These are phyloP conservation scores for Grosmannia penicillata DNA, from an alignment of 2,329 filamentous ascomycete genomes.

Conservation along the genomic window DNA sequence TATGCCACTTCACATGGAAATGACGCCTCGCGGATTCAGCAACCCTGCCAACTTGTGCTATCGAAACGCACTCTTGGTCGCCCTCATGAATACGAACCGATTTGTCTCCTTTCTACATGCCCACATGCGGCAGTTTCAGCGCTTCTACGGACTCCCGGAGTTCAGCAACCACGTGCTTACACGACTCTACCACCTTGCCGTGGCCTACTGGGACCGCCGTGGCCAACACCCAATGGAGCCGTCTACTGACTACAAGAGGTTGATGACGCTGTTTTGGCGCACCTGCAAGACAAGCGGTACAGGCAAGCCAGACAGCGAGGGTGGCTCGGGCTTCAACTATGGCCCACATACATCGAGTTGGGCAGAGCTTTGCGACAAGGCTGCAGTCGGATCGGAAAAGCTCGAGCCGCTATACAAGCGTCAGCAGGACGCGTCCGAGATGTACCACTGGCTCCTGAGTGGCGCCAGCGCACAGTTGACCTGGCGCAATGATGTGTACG, in stretches of 20 bases:
- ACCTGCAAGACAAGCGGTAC: conserved; percentile 2
- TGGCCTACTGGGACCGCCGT: conserved; percentile 6
- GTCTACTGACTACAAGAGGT: not conserved
- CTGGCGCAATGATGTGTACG: not conserved
- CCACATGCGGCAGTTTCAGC: conserved; percentile 1
- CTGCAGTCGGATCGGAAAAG: too few species aligned
- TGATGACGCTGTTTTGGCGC: conserved; percentile 6
- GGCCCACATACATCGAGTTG: not conserved
- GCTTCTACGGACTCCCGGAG: not conserved
- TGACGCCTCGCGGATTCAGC: conserved; percentile 1
- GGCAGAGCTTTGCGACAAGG: not conserved
- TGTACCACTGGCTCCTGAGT: not conserved
- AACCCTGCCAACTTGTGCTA: conserved; percentile 10
- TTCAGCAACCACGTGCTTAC: conserved; percentile 5
- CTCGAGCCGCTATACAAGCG: not conserved
- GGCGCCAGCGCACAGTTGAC: not conserved
- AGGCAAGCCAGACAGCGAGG: not conserved
- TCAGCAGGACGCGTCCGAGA: not conserved
- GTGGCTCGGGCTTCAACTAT: not conserved
- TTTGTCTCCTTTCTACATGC: conserved; percentile 6
- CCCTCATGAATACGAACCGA: conserved; percentile 8
- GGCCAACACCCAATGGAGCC: conserved; percentile 3
- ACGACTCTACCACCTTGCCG: conserved; percentile 8
- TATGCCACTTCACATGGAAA: conserved; percentile 1
- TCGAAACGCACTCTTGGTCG: conserved; percentile 8